These are phyloP conservation scores for Teunomyces barrocoloradensis DNA, from an alignment of 805 yeast species.

Conservation along the genomic window DNA sequence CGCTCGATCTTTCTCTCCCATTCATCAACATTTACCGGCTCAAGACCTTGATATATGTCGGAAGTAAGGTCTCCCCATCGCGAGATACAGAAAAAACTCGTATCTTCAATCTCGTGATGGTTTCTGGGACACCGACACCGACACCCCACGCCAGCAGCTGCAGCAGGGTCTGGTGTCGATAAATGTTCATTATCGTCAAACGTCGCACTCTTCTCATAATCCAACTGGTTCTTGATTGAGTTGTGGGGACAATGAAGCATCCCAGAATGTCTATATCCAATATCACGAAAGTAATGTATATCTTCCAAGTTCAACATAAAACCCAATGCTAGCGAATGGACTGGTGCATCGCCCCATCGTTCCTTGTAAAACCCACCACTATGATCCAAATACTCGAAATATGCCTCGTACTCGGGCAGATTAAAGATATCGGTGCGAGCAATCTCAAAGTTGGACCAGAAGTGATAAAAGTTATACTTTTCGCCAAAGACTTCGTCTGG, in stretches of 20 bases:
- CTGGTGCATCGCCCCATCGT: slow-evolving; percentile 98
- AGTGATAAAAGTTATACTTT: slow-evolving; percentile 78
- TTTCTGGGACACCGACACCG: slow-evolving; percentile 71
- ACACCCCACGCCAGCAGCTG: slow-evolving; percentile 67
- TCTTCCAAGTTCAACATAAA: slow-evolving; percentile 66
- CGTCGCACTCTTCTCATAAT: slow-evolving; percentile 6
- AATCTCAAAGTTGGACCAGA: slow-evolving; percentile 93
- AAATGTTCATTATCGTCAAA: background rate
- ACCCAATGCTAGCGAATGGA: slow-evolving; percentile 84
- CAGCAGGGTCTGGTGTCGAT: slow-evolving; percentile 23
- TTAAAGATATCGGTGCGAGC: slow-evolving; percentile 80
- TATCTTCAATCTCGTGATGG: slow-evolving; percentile 18
- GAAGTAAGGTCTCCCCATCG: slow-evolving; percentile 17
- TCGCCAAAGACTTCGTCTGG: slow-evolving; percentile 64
- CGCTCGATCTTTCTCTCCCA: slow-evolving; percentile 15
- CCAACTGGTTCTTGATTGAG: slow-evolving; percentile 52
- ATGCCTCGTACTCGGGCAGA: slow-evolving; percentile 60
- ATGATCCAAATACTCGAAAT: slow-evolving; percentile 64
- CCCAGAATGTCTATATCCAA: slow-evolving; percentile 83
- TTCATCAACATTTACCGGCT: slow-evolving; percentile 13
- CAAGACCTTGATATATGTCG: slow-evolving; percentile 12
- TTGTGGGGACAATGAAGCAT: slow-evolving; percentile 77
- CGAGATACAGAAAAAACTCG: slow-evolving; percentile 14
- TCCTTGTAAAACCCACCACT: slow-evolving; percentile 85
- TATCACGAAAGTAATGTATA: slow-evolving; percentile 87